Evolutionary conservation across 306 rosid genomes (phyloP).

Genomic region (Cercis canadensis): DNA sequence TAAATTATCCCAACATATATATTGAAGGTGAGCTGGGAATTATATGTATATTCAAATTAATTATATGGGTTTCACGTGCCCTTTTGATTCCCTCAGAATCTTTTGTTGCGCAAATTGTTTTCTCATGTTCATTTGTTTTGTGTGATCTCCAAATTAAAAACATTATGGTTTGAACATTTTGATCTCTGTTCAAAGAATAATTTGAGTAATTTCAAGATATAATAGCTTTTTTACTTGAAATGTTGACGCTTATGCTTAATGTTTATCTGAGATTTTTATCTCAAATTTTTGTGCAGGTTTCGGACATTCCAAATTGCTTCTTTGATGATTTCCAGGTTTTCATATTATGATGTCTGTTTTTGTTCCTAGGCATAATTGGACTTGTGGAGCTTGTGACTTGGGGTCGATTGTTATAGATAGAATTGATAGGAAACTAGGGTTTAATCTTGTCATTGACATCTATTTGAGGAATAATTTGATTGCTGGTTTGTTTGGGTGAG

Average conservation of each 20-base stretch:
- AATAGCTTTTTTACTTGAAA: slow-evolving; percentile 2
- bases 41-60: too few relatives aligned
- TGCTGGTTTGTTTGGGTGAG: slow-evolving; percentile 73
- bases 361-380: slow-evolving; percentile 62
- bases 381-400: slow-evolving; percentile 56
- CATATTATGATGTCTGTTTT: slow-evolving; percentile 68
- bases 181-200: slow-evolving; percentile 1
- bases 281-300: slow-evolving; percentile 59
- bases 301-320: slow-evolving; percentile 41
- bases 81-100: too few relatives aligned
- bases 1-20: slow-evolving; percentile 18
- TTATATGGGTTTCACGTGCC: too few relatives aligned
- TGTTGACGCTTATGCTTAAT: neutral
- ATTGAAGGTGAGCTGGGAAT: slow-evolving; percentile 44
- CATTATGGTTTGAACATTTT: too few relatives aligned
- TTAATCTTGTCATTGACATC: slow-evolving; percentile 44
- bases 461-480: slow-evolving; percentile 51
- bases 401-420: slow-evolving; percentile 51
- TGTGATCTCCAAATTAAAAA: too few relatives aligned
- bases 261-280: slow-evolving; percentile 36
- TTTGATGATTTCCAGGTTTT: slow-evolving; percentile 52
- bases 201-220: slow-evolving; percentile 26
- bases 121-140: too few relatives aligned
- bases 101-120: too few relatives aligned
- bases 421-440: slow-evolving; percentile 44